Evolutionary conservation across 352 stramenopile species (phyloP).

Genomic region (Phytophthora podocarpi): DNA sequence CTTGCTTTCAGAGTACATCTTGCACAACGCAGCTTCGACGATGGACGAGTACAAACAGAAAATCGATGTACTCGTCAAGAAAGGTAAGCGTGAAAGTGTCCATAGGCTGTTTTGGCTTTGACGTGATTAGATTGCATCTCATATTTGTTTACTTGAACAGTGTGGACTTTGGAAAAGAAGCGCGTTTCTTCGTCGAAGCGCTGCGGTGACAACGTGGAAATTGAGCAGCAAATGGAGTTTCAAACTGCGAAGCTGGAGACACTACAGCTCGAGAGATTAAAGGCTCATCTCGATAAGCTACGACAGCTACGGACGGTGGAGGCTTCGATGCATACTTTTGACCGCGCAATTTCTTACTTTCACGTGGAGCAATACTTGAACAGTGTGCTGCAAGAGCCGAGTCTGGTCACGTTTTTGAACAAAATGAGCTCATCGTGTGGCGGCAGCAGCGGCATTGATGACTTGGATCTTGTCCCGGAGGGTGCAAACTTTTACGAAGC

Average conservation of each 20-base stretch:
- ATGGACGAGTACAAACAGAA: conserved; percentile 69
- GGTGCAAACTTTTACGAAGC: conserved; percentile 76
- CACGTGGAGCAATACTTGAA: conserved; percentile 87
- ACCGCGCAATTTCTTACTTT: conserved; percentile 81
- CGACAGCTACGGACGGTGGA: conserved; percentile 81
- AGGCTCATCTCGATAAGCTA: conserved; percentile 67
- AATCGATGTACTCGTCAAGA: conserved; percentile 68
- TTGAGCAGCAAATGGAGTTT: conserved; percentile 62
- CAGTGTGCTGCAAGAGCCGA: conserved; percentile 70
- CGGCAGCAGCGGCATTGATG: conserved; percentile 28
- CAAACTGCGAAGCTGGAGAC: conserved; percentile 78
- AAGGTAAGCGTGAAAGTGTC: conserved; percentile 47
- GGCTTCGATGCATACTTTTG: conserved; percentile 78
- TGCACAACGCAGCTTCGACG: conserved; percentile 65
- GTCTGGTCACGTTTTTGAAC: conserved; percentile 70
- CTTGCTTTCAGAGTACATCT: conserved; percentile 79
- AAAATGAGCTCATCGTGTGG: conserved; percentile 67
- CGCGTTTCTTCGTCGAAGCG: conserved; percentile 57
- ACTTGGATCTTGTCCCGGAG: conserved; percentile 68
- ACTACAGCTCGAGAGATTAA: conserved; percentile 66
- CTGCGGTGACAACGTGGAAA: conserved; percentile 65
- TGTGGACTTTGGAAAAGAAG: conserved; percentile 69
- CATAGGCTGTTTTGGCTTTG: background rate
- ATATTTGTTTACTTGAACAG: conserved; percentile 21
- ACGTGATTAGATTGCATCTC: too few relatives aligned